Evolutionary conservation across 805 yeast genomes (phyloP).

Genomic region (Middelhovenomyces tepae): DNA sequence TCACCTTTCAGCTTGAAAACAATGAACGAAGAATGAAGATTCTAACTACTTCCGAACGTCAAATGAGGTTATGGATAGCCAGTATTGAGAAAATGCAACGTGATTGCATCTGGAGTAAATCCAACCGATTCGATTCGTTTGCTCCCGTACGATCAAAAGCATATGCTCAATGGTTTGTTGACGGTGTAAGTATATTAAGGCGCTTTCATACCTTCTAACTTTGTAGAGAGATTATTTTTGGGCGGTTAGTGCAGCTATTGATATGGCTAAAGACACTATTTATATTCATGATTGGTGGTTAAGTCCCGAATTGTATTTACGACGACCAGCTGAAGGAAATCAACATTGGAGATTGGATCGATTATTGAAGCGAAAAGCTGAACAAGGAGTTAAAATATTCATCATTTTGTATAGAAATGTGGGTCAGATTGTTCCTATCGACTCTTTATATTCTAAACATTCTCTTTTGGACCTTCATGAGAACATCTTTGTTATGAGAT

Average conservation of each 20-base stretch:
- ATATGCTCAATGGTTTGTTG: slow-evolving; percentile 95
- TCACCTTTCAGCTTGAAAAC: slow-evolving; percentile 24
- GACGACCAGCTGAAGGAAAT: slow-evolving; percentile 92
- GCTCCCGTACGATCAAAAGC: slow-evolving; percentile 84
- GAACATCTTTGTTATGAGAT: slow-evolving; percentile 82
- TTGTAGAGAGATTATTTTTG: slow-evolving; percentile 78
- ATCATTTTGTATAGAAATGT: slow-evolving; percentile 90
- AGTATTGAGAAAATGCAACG: slow-evolving; percentile 63
- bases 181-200: slow-evolving; percentile 37
- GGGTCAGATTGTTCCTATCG: slow-evolving; percentile 86
- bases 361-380: slow-evolving; percentile 78
- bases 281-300: slow-evolving; percentile 99
- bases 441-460: slow-evolving; percentile 90
- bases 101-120: slow-evolving; percentile 61
- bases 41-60: slow-evolving; percentile 69
- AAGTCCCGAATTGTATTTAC: slow-evolving; percentile 83
- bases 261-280: slow-evolving; percentile 87
- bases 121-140: slow-evolving; percentile 76
- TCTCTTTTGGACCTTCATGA: slow-evolving; percentile 77
- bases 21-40: slow-evolving; percentile 35
- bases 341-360: slow-evolving; percentile 92
- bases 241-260: slow-evolving; percentile 88
- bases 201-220: background rate
- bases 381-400: slow-evolving; percentile 88
- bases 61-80: slow-evolving; percentile 71